Evolutionary conservation across 176 grass and related monocot genomes (phyloP), one percentile per base, ranked within the genome.

Genomic region (Cenchrus americanus): DNA sequence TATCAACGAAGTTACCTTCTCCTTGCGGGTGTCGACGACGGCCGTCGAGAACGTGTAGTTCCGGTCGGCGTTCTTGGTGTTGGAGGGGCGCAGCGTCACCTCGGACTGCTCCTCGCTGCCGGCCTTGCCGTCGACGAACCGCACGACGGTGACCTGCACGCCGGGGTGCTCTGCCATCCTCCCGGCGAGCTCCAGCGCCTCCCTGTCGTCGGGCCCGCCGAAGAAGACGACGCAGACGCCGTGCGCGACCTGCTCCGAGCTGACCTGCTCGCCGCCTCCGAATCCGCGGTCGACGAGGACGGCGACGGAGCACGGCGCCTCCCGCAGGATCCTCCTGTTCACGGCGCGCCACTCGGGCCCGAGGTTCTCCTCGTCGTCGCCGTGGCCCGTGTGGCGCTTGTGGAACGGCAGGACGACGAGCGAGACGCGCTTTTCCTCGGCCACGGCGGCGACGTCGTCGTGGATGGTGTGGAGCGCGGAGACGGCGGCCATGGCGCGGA

Each of bases 151-250:
- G 73, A 98, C 77, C 27, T 84, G 21, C 4, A 98, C 82, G 23
- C 85, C 89, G 0, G 91, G 96, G 63, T 98, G 93, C 77, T 95
- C 93, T 1, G 92, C 92, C 96, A 98, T 98, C 83, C 89, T 86
- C 3, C 86, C 57, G 3, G 85, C 87, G 21, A 98, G 85, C 80
- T 93, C 93, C 0, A 98, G 82, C 0, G 93, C 91, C 82, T 98
- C 96, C 42, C 93, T 69, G 14, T 95, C 96, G 50, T 95, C 93
- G 0, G 96, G 91, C 49, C 96, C 93, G 17, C 96, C 93, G 24
- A 95, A 98, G 83, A 98, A 98, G 7, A 98, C 67, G 32, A 92
- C 93, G 76, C 91, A 95, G 23, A 98, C 85, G 51, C 85, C 86
- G 32, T 93, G 93, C 21, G 91, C 89, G 10, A 93, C 93, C 55